Conservation (phyloP, 345 rosid species). For the Hypericum perforatum region DNA sequence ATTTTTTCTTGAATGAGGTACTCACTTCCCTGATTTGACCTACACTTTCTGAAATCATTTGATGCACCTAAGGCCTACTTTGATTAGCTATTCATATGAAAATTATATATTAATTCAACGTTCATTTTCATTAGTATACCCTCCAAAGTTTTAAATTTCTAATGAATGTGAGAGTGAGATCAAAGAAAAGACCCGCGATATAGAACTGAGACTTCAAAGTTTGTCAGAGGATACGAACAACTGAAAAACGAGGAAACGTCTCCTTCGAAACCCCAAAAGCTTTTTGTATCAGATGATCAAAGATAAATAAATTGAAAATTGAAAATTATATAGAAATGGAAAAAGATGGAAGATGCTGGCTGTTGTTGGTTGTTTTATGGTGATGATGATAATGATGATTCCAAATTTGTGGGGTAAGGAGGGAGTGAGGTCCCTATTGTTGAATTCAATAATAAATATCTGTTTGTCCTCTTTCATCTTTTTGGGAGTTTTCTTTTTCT, state of each 20-base stretch:
- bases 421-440: conserved; percentile 11
- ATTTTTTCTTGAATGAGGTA: conserved; percentile 14
- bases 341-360: conserved; percentile 4
- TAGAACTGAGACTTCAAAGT: conserved; percentile 9
- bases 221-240: conserved; percentile 59
- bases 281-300: background rate
- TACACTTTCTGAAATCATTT: conserved; percentile 32
- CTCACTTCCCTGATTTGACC: conserved; percentile 41
- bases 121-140: too few species aligned
- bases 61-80: conserved; percentile 16
- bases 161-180: conserved; percentile 2
- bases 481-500: conserved; percentile 8
- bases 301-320: conserved; percentile 9
- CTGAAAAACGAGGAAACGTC: conserved; percentile 82
- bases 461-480: conserved; percentile 27
- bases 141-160: too few species aligned
- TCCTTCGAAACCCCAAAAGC: conserved; percentile 36
- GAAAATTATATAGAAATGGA: conserved; percentile 14
- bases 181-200: background rate
- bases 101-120: too few species aligned
- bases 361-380: conserved; percentile 11
- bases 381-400: conserved; percentile 21
- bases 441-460: conserved; percentile 37
- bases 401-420: background rate
- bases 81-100: background rate